phyloP scores from a whole-genome alignment of 176 grass and related monocot species.

The Musa itinerans region DNA sequence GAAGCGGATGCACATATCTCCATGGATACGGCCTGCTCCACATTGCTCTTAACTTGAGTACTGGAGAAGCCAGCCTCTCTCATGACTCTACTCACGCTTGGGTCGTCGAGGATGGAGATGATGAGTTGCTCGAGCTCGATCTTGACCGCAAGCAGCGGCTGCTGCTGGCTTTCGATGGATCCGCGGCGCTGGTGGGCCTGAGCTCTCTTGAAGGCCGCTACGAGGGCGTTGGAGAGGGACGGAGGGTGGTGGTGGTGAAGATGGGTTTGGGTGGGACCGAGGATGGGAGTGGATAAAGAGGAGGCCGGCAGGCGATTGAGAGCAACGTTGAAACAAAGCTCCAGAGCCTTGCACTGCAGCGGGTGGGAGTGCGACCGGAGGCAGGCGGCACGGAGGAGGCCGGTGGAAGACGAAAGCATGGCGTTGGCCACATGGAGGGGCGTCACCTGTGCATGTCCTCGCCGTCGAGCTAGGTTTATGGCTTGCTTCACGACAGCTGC shows the following conservation, averaged over 20 bases:
- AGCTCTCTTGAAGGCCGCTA: slow-evolving; percentile 90
- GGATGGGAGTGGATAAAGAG: not conserved
- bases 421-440: slow-evolving; percentile 81
- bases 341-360: slow-evolving; percentile 91
- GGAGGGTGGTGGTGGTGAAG: slow-evolving; percentile 44
- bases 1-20: slow-evolving; percentile 30
- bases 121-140: slow-evolving; percentile 94
- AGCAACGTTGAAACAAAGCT: slow-evolving; percentile 93
- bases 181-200: slow-evolving; percentile 92
- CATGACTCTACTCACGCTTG: slow-evolving; percentile 96
- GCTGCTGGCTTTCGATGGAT: slow-evolving; percentile 77
- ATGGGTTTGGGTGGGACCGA: not conserved
- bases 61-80: slow-evolving; percentile 95
- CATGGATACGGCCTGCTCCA: slow-evolving; percentile 60
- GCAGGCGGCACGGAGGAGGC: slow-evolving; percentile 71
- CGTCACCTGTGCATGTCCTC: slow-evolving; percentile 82
- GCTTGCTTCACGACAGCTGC: slow-evolving; percentile 63
- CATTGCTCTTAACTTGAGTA: slow-evolving; percentile 84
- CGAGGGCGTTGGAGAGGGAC: slow-evolving; percentile 77
- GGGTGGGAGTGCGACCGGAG: slow-evolving; percentile 77
- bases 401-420: slow-evolving; percentile 49
- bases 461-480: slow-evolving; percentile 48
- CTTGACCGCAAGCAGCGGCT: slow-evolving; percentile 85
- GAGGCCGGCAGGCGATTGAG: slow-evolving; percentile 76
- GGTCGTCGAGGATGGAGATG: slow-evolving; percentile 95